A percentile compares a stretch with the other conserved stretches of the same genome.
phyloP scores from a whole-genome alignment of 257 asterid species.

The Solanum chiquidenum region DNA sequence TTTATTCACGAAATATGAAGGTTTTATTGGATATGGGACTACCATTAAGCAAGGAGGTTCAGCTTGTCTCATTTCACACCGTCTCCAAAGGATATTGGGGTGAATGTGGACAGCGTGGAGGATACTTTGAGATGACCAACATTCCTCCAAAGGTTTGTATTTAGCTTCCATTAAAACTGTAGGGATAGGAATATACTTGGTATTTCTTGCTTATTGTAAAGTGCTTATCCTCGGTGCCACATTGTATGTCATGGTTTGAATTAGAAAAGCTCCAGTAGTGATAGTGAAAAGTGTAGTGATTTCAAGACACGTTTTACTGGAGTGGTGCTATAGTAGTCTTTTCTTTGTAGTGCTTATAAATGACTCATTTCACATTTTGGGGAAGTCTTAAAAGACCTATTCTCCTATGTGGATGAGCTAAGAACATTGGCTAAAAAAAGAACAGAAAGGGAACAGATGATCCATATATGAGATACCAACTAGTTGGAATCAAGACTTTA shows the following conservation, averaged over 20 bases:
- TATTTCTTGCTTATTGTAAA: neutral
- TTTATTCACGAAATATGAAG: slow-evolving; percentile 22
- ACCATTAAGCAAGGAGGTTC: slow-evolving; percentile 69
- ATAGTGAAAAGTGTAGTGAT: neutral
- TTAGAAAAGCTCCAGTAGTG: neutral
- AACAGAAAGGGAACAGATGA: neutral
- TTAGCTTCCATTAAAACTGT: neutral
- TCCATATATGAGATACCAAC: neutral
- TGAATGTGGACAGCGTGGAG: slow-evolving; percentile 99
- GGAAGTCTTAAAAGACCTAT: neutral
- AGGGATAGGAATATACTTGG: neutral
- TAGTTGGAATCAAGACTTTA: neutral
- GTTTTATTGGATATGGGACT: slow-evolving; percentile 87
- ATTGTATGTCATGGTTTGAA: neutral
- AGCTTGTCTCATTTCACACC: slow-evolving; percentile 93
- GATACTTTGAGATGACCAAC: slow-evolving; percentile 97
- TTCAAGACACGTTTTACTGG: neutral
- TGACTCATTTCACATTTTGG: neutral
- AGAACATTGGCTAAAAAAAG: neutral
- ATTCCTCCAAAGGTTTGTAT: slow-evolving; percentile 68
- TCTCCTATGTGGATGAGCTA: neutral
- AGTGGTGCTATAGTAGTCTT: neutral
- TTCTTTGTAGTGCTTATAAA: neutral
- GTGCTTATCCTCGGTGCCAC: neutral
- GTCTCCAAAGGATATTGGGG: slow-evolving; percentile 96